These are phyloP conservation scores for Cyberlindnera bimundalis DNA, from an alignment of 805 yeast species.

Conservation along the genomic window DNA sequence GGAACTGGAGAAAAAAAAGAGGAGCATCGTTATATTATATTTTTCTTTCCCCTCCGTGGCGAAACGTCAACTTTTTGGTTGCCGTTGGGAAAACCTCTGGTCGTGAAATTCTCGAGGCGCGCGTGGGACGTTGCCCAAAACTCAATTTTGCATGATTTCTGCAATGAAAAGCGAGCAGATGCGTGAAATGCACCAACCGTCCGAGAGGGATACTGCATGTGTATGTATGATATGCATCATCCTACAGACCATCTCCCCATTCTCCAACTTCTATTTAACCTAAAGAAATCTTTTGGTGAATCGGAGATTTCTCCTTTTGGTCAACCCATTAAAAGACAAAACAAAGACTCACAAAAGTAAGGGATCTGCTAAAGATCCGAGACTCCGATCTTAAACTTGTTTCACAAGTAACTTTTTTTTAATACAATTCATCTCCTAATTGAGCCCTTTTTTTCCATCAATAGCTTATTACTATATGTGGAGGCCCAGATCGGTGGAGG, in stretches of 20 bases:
- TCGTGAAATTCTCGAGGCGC: conserved; percentile 16
- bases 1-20: neutral
- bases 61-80: neutral
- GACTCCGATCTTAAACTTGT: too few species aligned
- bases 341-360: too few species aligned
- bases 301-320: neutral
- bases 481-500: too few species aligned
- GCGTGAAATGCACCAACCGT: neutral
- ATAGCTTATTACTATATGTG: too few species aligned
- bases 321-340: neutral
- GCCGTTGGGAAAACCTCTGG: conserved; percentile 6
- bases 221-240: neutral
- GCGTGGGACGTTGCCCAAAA: conserved; percentile 8
- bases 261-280: too few species aligned
- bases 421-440: too few species aligned
- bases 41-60: neutral
- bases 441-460: too few species aligned
- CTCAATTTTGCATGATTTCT: neutral
- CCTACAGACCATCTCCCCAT: neutral
- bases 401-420: too few species aligned
- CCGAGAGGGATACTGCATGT: neutral
- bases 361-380: too few species aligned
- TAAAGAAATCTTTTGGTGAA: too few species aligned
- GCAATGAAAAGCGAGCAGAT: neutral
- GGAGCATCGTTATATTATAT: conserved; percentile 4